Evolutionary conservation across 306 rosid genomes (phyloP), one percentile per base, ranked within the genome.

Genomic region (Castanopsis chinensis): DNA sequence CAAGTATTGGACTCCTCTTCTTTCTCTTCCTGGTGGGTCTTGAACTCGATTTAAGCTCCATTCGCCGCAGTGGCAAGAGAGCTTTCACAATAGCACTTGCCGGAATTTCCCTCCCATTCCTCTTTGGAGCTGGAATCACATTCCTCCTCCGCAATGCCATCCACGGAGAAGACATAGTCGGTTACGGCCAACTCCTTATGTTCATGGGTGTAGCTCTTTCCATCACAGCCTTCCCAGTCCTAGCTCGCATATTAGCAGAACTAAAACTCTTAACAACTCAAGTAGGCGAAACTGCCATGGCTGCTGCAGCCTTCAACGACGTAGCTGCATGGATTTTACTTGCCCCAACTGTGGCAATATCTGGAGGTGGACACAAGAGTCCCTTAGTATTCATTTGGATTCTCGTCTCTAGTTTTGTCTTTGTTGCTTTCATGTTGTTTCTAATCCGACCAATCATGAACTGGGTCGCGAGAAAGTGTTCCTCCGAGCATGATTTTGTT

Each of bases 121-220:
- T 94, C 1, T 63, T 41, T 14, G 97, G 97, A 14, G 86, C 86
- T 56, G 98, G 97, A 57, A 75, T 90, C 5, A 90, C 98, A 23
- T 3, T 94, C 10, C 3, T 91, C 25, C 97, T 94, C 72, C 93
- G 94, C 0, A 87, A 77, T 6, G 76, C 91, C 28, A 64, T 92
- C 13, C 83, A 82, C 2, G 97, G 94, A 2, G 86, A 85, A 15
- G 94, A 94, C 23, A 58, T 78, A 13, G 91, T 75, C 5, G 94
- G 96, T 0, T 91, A 77, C 81, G 83, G 76, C 6, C 93, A 88
- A 60, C 87, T 90, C 80, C 2, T 94, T 8, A 89, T 94, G n/a
- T 94, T 94, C 91, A 87, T 94, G 85, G 98, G 97, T 0, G 97
- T 92, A 0, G 90, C 97, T 0, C 88, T 94, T 2, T 94, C 97